Conservation (phyloP, 495 filamentous ascomycete species). For the Neurospora africana region DNA sequence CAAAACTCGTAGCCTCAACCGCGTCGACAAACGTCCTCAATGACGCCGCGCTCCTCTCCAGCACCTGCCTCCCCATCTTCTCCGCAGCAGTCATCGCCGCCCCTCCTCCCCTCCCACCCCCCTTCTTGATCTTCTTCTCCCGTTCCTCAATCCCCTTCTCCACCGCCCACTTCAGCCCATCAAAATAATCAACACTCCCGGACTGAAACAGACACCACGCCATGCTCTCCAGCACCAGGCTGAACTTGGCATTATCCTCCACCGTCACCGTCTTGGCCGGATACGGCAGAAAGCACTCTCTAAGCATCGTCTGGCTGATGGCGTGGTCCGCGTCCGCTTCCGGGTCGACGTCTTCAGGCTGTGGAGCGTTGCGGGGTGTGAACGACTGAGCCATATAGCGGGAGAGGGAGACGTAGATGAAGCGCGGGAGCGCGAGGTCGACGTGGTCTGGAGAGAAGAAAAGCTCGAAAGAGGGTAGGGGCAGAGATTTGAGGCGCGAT, state of each 20-base stretch:
- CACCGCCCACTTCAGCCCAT: slow-evolving; percentile 40
- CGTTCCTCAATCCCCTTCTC: slow-evolving; percentile 54
- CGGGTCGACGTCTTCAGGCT: slow-evolving; percentile 29
- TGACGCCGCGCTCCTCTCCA: slow-evolving; percentile 31
- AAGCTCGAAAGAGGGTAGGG: slow-evolving; percentile 60
- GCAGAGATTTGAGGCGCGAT: slow-evolving; percentile 53
- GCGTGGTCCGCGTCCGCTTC: slow-evolving; percentile 24
- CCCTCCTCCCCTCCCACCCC: slow-evolving; percentile 30
- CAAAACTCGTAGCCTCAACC: slow-evolving; percentile 17
- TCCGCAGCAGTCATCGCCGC: slow-evolving; percentile 24
- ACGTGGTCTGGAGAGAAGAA: slow-evolving; percentile 35
- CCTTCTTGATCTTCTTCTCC: slow-evolving; percentile 39
- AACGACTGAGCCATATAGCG: slow-evolving; percentile 55
- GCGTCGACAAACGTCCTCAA: slow-evolving; percentile 24
- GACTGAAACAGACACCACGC: slow-evolving; percentile 45
- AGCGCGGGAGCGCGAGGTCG: slow-evolving; percentile 32
- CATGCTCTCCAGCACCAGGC: slow-evolving; percentile 62
- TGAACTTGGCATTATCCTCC: slow-evolving; percentile 72
- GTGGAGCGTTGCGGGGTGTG: slow-evolving; percentile 42
- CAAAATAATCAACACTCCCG: slow-evolving; percentile 34
- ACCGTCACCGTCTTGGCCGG: slow-evolving; percentile 50
- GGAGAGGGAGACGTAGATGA: slow-evolving; percentile 49
- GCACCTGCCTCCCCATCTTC: slow-evolving; percentile 18
- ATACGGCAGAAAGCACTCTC: slow-evolving; percentile 61
- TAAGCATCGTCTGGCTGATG: slow-evolving; percentile 49